Percentiles rank a stretch among this genome's conserved stretches.
Conservation (phyloP, 176 grass and related monocot species). For the Aegilops speltoides region DNA sequence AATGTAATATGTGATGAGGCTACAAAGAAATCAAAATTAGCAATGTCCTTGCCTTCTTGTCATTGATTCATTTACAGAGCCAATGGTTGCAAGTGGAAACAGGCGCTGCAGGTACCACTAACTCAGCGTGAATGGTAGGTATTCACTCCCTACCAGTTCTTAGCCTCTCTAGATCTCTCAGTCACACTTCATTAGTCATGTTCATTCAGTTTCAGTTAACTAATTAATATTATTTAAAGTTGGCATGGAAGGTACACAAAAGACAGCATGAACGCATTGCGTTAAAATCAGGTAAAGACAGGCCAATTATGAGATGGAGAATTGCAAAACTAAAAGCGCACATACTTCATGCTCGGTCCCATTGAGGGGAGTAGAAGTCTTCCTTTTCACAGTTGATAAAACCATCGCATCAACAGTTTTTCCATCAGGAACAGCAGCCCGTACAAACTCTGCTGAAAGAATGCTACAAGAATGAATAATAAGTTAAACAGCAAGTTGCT, state of each 20-base stretch:
- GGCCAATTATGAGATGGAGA: constrained; percentile 14
- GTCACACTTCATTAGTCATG: not conserved
- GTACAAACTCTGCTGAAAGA: constrained; percentile 99
- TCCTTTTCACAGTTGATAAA: constrained; percentile 70
- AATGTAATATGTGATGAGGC: not conserved
- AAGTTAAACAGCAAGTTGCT: constrained; percentile 57
- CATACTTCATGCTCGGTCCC: constrained; percentile 79
- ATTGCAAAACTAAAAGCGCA: constrained; percentile 12
- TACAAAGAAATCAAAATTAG: not conserved
- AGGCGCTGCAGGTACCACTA: not conserved
- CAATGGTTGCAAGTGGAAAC: not conserved
- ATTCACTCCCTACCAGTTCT: not conserved
- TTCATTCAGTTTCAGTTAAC: not conserved
- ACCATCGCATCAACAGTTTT: constrained; percentile 75
- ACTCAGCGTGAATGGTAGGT: no score
- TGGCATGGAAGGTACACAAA: not conserved
- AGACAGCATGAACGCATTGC: not conserved
- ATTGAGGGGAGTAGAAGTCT: constrained; percentile 51
- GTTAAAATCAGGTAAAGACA: constrained; percentile 17
- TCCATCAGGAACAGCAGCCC: constrained; percentile 83
- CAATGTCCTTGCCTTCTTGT: not conserved
- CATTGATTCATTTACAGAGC: not conserved
- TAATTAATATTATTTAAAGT: not conserved
- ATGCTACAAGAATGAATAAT: constrained; percentile 97
- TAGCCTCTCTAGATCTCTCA: not conserved